Conservation (phyloP, 169 alveolate genomes). For the Plasmodium falciparum region DNA sequence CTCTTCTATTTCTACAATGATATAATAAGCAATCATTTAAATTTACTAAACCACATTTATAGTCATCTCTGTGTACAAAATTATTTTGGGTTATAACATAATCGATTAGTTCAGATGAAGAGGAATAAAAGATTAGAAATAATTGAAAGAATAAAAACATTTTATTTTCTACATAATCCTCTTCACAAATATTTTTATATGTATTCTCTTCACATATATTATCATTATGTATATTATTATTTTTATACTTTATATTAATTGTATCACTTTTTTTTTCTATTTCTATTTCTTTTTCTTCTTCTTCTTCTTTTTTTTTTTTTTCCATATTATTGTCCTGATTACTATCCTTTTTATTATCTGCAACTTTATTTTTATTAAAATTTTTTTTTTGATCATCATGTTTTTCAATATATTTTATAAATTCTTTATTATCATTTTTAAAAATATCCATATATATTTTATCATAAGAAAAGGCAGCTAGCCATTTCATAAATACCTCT, state of each 20-base stretch:
- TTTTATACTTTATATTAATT: not conserved
- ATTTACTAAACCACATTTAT: conserved; percentile 23
- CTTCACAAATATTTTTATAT: conserved; percentile 16
- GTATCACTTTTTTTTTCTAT: not conserved
- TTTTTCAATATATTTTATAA: conserved; percentile 21
- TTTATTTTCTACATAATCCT: conserved; percentile 10
- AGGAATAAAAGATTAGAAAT: conserved; percentile 49
- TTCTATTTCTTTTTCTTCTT: no score
- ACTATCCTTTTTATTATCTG: not conserved
- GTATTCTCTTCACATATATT: not conserved
- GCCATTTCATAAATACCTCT: conserved; percentile 24
- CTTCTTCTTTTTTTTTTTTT: not conserved
- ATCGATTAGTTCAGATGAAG: conserved; percentile 48
- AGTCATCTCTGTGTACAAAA: conserved; percentile 70
- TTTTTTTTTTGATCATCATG: not conserved
- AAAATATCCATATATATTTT: conserved; percentile 35
- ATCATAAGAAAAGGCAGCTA: conserved; percentile 18
- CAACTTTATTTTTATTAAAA: not conserved
- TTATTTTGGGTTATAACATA: conserved; percentile 26
- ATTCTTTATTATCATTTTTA: conserved; percentile 47
- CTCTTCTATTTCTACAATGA: conserved; percentile 34
- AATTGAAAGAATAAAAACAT: conserved; percentile 46
- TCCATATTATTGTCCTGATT: not conserved
- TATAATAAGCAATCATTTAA: conserved; percentile 35
- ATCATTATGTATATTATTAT: not conserved